A percentile compares a stretch with the other conserved stretches of the same genome.
These are phyloP conservation scores for Argentina anserina DNA, from an alignment of 306 rosid species.

Conservation along the genomic window DNA sequence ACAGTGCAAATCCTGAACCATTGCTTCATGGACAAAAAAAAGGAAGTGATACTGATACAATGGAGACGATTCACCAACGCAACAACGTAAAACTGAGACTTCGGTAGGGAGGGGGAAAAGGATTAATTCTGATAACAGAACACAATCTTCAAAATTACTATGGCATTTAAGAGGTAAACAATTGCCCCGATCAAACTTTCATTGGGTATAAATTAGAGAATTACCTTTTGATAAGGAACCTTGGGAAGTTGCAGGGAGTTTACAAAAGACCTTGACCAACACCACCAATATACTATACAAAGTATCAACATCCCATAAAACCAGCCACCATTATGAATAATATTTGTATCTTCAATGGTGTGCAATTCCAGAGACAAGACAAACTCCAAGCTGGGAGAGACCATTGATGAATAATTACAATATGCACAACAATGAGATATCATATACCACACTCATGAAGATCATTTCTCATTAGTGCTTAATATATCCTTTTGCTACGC, in stretches of 20 bases:
- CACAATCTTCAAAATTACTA: background rate
- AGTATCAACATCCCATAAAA: slow-evolving; percentile 56
- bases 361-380: slow-evolving; percentile 74
- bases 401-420: slow-evolving; percentile 17
- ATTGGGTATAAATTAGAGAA: background rate
- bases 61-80: background rate
- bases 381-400: slow-evolving; percentile 80
- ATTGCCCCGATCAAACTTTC: background rate
- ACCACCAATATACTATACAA: slow-evolving; percentile 86
- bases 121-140: background rate
- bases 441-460: background rate
- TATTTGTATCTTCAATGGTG: slow-evolving; percentile 55
- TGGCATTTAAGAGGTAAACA: background rate
- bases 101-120: background rate
- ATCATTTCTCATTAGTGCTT: background rate
- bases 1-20: background rate
- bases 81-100: background rate
- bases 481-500: background rate
- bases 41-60: too few relatives aligned
- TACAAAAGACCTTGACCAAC: slow-evolving; percentile 71
- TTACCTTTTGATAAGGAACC: slow-evolving; percentile 82
- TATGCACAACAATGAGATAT: slow-evolving; percentile 2
- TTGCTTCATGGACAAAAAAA: background rate
- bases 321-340: slow-evolving; percentile 72
- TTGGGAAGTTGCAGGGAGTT: slow-evolving; percentile 55